Conservation (phyloP, 768 basidiomycete species). For the Naematelia aurantialba region DNA sequence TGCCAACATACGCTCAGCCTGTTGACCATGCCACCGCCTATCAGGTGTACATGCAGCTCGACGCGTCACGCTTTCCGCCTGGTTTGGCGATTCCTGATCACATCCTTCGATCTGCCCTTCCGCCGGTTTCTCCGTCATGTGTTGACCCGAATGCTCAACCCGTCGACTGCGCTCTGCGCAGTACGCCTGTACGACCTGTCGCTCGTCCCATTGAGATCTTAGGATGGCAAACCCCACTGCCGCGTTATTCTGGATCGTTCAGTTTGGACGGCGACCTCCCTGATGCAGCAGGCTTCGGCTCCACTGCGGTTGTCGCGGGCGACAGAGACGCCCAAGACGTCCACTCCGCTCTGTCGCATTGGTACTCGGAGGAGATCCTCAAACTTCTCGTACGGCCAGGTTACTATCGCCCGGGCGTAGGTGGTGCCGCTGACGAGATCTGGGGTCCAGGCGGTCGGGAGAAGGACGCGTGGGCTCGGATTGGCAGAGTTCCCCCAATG, state of each 20-base stretch:
- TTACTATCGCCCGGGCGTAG: constrained; percentile 33
- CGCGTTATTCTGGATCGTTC: too few relatives aligned
- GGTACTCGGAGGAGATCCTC: constrained; percentile 38
- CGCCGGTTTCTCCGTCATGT: neutral
- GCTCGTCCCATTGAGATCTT: too few relatives aligned
- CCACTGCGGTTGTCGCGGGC: too few relatives aligned
- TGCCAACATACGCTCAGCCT: neutral
- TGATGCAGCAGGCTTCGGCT: too few relatives aligned
- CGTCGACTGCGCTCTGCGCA: neutral
- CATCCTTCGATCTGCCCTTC: neutral
- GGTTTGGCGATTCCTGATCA: neutral
- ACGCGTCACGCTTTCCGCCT: neutral
- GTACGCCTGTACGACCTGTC: neutral
- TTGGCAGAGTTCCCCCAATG: constrained; percentile 25
- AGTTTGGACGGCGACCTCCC: neutral
- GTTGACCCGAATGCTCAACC: neutral
- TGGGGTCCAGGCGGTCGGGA: constrained; percentile 31
- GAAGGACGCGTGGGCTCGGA: constrained; percentile 25
- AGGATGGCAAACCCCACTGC: too few relatives aligned
- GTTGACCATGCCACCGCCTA: neutral
- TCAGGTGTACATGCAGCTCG: neutral
- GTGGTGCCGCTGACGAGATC: constrained; percentile 25
- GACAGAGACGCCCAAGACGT: neutral
- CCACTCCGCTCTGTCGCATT: constrained; percentile 24
- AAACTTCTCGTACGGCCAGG: constrained; percentile 29